Evolutionary conservation across 306 rosid species (phyloP).

Genomic region (Corylus heterophylla): DNA sequence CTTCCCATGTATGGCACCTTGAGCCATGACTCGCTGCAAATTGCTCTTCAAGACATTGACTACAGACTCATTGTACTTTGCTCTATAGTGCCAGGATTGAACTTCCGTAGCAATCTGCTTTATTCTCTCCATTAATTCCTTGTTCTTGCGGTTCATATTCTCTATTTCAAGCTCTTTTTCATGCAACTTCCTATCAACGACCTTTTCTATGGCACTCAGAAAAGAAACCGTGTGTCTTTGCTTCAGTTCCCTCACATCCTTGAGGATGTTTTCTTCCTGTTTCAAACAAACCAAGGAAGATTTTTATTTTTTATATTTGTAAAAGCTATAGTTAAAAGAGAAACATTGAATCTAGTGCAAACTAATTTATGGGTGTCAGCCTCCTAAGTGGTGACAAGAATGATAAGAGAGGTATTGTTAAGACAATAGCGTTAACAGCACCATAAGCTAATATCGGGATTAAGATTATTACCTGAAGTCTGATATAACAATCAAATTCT

Average conservation of each 20-base stretch:
- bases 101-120: conserved; percentile 32
- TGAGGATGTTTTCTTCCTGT: conserved; percentile 36
- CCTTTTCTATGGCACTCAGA: conserved; percentile 31
- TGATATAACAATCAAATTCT: conserved; percentile 31
- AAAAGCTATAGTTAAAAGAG: neutral
- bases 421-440: neutral
- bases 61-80: conserved; percentile 36
- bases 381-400: neutral
- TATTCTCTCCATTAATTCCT: conserved; percentile 32
- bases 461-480: conserved; percentile 27
- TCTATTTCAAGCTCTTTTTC: conserved; percentile 35
- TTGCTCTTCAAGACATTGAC: conserved; percentile 26
- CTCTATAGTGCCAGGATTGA: conserved; percentile 36
- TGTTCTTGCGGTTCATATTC: conserved; percentile 33
- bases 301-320: neutral
- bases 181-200: conserved; percentile 26
- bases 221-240: conserved; percentile 37
- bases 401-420: neutral
- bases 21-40: conserved; percentile 34
- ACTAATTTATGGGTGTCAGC: neutral
- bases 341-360: neutral
- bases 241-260: conserved; percentile 33
- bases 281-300: conserved; percentile 2
- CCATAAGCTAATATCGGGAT: neutral
- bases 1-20: conserved; percentile 21